Evolutionary conservation across 2,329 filamentous ascomycete genomes (phyloP).

Genomic region (Incumbomyces delicatus): DNA sequence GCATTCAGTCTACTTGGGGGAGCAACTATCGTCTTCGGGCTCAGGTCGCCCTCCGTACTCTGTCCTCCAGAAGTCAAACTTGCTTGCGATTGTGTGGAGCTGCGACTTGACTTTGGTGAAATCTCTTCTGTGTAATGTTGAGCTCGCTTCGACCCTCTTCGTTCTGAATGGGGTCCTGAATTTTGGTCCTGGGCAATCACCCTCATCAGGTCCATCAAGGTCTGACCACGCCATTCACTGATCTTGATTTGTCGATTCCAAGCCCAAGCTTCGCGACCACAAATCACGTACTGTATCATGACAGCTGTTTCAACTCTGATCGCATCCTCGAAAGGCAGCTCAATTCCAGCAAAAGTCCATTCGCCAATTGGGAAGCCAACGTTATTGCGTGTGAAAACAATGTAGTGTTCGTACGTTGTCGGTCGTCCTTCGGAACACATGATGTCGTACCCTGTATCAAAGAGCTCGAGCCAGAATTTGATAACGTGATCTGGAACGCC

Average conservation of each 20-base stretch:
- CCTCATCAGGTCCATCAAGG: not conserved
- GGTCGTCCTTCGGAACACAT: not conserved
- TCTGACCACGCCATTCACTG: not conserved
- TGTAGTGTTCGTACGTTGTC: not conserved
- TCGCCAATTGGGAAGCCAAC: constrained; percentile 2
- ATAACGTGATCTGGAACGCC: constrained; percentile 14
- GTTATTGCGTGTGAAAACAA: constrained; percentile 3
- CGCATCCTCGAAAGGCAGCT: constrained; percentile 3
- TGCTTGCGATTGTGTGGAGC: not conserved
- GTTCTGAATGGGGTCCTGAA: not conserved
- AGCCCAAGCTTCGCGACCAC: constrained; percentile 1
- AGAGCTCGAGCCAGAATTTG: constrained; percentile 17
- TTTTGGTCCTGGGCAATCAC: not conserved
- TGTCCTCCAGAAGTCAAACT: not conserved
- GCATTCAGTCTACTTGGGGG: not conserved
- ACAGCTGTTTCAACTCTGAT: not conserved
- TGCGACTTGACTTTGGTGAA: not conserved
- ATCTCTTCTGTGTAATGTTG: not conserved
- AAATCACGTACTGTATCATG: constrained; percentile 1
- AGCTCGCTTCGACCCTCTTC: not conserved
- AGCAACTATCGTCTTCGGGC: not conserved
- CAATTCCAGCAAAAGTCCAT: not conserved
- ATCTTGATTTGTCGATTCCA: not conserved
- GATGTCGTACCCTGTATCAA: constrained; percentile 11
- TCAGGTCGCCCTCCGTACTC: not conserved